phyloP scores from a whole-genome alignment of 2,329 filamentous ascomycete species.

The Lachnellula subtilissima region DNA sequence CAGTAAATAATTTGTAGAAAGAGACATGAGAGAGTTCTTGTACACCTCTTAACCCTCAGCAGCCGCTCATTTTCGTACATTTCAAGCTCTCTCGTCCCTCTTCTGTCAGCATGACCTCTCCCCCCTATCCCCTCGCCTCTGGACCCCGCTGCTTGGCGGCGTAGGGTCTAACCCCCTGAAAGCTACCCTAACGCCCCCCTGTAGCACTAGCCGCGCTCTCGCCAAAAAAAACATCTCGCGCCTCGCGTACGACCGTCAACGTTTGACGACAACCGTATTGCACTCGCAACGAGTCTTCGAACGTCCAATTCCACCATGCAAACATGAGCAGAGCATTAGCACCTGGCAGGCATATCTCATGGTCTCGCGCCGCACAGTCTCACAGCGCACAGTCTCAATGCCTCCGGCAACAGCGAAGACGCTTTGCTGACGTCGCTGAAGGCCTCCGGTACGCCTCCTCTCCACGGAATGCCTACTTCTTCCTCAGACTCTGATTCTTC shows the following conservation, averaged over 20 bases:
- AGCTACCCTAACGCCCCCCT: not conserved
- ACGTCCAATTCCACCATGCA: slow-evolving; percentile 14
- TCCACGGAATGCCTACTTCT: not conserved
- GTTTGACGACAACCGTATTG: not conserved
- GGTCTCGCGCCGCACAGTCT: slow-evolving; percentile 4
- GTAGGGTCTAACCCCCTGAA: not conserved
- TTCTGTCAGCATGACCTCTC: not conserved
- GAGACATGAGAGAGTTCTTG: no score
- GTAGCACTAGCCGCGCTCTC: not conserved
- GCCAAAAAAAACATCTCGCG: not conserved
- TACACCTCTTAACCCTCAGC: no score
- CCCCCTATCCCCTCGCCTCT: not conserved
- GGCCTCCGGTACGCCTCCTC: slow-evolving; percentile 14
- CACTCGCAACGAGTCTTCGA: no score
- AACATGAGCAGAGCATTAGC: slow-evolving; percentile 23
- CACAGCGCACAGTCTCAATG: slow-evolving; percentile 2
- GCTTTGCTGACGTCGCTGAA: slow-evolving; percentile 20
- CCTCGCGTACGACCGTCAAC: not conserved
- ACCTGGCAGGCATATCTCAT: slow-evolving; percentile 5
- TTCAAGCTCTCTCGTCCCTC: not conserved
- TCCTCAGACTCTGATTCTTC: not conserved
- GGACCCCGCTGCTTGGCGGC: not conserved
- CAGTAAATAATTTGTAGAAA: no score
- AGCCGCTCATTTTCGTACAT: not conserved
- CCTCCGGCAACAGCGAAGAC: slow-evolving; percentile 12